Conservation (phyloP, 73 alveolate genomes). For the Tetrahymena elliotti region DNA sequence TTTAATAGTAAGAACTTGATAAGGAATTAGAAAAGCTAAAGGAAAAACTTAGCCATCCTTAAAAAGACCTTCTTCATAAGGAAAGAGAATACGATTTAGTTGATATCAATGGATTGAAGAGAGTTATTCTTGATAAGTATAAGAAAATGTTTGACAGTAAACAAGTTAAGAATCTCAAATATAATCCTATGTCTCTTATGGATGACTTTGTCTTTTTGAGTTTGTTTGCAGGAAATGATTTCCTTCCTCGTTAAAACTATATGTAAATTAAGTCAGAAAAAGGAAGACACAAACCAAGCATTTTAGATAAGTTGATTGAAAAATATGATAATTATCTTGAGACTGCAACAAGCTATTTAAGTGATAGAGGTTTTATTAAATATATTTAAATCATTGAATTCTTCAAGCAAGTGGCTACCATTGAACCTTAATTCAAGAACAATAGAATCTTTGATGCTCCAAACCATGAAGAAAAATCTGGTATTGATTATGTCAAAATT, state of each 20-base stretch:
- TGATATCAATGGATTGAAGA: neutral
- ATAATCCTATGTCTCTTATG: neutral
- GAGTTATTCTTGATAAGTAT: neutral
- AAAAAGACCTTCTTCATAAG: neutral
- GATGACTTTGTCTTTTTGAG: neutral
- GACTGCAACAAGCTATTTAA: neutral
- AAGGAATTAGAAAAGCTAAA: neutral
- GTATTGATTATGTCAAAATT: neutral
- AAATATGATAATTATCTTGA: neutral
- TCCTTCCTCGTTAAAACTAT: neutral
- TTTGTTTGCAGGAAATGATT: neutral
- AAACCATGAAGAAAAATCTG: neutral
- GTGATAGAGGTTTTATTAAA: neutral
- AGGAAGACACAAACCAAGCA: neutral
- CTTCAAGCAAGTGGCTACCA: neutral
- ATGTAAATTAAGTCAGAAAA: neutral
- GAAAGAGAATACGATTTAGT: neutral
- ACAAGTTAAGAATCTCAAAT: neutral
- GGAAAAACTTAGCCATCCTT: neutral
- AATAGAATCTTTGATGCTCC: neutral
- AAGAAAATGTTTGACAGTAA: neutral
- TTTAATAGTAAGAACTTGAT: neutral
- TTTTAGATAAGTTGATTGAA: neutral
- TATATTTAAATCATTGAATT: neutral
- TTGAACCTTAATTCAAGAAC: neutral